phyloP scores from a whole-genome alignment of 2,329 filamentous ascomycete genomes.

The Cladophialophora yegresii region DNA sequence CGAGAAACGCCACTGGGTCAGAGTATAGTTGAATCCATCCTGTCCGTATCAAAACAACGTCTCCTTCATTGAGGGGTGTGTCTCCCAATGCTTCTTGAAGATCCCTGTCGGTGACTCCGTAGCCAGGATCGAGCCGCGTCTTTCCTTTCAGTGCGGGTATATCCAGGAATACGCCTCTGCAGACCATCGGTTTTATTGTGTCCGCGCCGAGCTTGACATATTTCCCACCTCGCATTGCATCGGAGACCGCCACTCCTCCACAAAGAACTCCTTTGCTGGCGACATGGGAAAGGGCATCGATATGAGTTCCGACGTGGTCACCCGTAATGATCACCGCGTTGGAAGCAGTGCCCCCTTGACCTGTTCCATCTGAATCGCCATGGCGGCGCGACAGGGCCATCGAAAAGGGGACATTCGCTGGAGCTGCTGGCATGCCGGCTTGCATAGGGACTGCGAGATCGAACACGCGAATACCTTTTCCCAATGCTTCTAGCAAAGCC shows the following conservation, averaged over 20 bases:
- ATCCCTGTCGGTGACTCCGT: conserved; percentile 16
- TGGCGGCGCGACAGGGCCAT: conserved; percentile 18
- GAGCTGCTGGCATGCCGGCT: conserved; percentile 30
- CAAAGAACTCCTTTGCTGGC: conserved; percentile 16
- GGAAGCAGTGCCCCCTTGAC: conserved; percentile 3
- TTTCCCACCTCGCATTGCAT: conserved; percentile 4
- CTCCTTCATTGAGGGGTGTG: conserved; percentile 15
- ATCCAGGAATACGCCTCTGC: conserved; percentile 20
- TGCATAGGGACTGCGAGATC: conserved; percentile 30
- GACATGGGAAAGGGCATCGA: conserved; percentile 19
- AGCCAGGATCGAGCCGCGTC: conserved; percentile 10
- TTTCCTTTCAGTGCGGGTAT: conserved; percentile 16
- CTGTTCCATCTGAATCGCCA: neutral
- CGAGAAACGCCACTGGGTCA: conserved; percentile 2
- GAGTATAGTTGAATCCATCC: conserved; percentile 17
- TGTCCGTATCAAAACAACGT: conserved; percentile 16
- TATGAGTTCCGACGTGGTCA: conserved; percentile 22
- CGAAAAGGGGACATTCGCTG: conserved; percentile 24
- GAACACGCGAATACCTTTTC: conserved; percentile 24
- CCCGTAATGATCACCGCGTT: conserved; percentile 16
- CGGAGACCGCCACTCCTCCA: conserved; percentile 10
- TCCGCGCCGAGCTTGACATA: conserved; percentile 10
- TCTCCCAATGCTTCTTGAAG: conserved; percentile 15
- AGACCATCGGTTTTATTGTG: conserved; percentile 15
- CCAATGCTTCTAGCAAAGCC: conserved; percentile 16